Base-by-base conservation (phyloP, 108 stramenopile species). In the Cyclotella atomus region DNA sequence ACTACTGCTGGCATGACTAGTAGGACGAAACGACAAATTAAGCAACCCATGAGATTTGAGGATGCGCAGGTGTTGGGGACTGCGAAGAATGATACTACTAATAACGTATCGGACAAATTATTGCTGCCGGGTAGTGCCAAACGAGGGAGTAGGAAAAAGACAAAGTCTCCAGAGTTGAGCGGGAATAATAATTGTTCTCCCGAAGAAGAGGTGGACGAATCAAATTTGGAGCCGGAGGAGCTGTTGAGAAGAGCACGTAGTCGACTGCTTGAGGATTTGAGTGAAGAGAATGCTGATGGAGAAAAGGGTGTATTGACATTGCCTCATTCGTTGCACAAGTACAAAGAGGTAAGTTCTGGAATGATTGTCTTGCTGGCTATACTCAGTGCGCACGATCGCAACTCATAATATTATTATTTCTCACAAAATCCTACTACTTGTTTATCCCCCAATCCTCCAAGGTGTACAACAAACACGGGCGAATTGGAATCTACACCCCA, bases 401-500 rank as follows among this genome's bases (percentile, higher is more conserved):
- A n/a, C n/a, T n/a, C n/a, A n/a, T n/a, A n/a, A n/a, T n/a, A n/a
- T 17, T 3, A 56, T 15, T 19, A 21, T 2, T 61, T 14, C 36
- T 30, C 38, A 30, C 17, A 36, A 46, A 14, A 32, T 29, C 9
- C 38, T 10, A 4, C n/a, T 0, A 41, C 36, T 59, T 27, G 12
- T 41, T 46, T 5, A 2, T 3, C 45, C 63, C 23, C 1, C 24
- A 52, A 34, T 20, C 7, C n/a, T 43, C 41, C 25, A 61, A 94
- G 93, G 83, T 95, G 2, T 98, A 97, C 87, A 97, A 97, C 86
- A 95, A 89, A 65, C 84, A 97, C 71, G 98, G 98, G 4, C 95
- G 97, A 43, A 93, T 97, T 50, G 98, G 98, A 57, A 96, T 98
- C 49, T 99, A 98, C 83, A 97, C 96, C n/a, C 86, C 86, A 21